These are phyloP conservation scores for Chlorella vulgaris DNA, from an alignment of 139 green algal species.

Conservation along the genomic window DNA sequence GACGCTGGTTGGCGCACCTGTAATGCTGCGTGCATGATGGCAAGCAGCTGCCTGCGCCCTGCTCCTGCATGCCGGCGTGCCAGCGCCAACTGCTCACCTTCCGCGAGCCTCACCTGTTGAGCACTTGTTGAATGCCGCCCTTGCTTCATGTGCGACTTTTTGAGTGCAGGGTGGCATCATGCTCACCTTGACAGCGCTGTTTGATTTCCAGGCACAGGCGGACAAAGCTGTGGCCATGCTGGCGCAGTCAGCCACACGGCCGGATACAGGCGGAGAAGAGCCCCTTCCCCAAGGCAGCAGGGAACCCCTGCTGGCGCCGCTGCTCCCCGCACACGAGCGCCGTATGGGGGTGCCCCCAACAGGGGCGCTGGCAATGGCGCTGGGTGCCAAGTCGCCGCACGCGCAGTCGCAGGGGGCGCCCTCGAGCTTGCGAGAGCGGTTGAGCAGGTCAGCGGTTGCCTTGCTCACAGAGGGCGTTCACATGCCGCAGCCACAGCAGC, in stretches of 20 bases:
- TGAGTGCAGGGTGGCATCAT: constrained; percentile 21
- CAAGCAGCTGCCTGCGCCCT: background rate
- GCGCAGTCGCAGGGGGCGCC: background rate
- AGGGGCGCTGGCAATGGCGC: background rate
- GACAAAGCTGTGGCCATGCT: constrained; percentile 2
- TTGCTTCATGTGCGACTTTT: background rate
- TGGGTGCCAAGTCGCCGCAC: background rate
- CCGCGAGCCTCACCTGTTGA: no score
- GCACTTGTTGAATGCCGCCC: background rate
- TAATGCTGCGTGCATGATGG: no score
- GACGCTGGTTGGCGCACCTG: no score
- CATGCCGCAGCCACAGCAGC: background rate
- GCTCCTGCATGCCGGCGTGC: no score
- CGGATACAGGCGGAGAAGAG: background rate
- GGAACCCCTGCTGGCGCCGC: constrained; percentile 1
- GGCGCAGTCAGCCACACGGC: background rate
- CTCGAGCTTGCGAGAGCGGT: background rate
- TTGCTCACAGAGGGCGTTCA: constrained; percentile 11
- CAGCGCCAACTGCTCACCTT: no score
- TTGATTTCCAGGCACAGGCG: constrained; percentile 17
- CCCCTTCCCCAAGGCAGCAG: background rate
- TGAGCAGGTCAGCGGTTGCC: background rate
- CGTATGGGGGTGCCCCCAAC: background rate
- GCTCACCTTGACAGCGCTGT: background rate
- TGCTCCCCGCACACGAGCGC: background rate